Conservation (phyloP, 148 eudicot genomes). For the Fagopyrum esculentum region DNA sequence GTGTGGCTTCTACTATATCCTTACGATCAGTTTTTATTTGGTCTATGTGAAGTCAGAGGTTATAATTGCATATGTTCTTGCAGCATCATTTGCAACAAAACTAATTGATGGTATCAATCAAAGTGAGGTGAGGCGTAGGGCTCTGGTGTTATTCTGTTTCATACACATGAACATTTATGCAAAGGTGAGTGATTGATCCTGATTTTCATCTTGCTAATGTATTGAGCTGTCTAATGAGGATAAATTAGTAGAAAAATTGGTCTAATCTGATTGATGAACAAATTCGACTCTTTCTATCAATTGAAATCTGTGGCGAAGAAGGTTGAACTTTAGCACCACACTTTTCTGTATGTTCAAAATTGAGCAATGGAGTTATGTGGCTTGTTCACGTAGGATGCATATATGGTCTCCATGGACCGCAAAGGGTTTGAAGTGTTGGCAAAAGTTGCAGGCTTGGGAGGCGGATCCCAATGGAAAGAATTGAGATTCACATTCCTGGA, state of each 20-base stretch:
- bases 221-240: background rate
- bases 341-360: background rate
- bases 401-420: constrained; percentile 57
- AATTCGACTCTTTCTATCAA: no score
- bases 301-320: no score
- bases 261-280: background rate
- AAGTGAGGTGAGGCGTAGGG: constrained; percentile 77
- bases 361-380: background rate
- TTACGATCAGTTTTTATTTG: background rate
- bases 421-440: constrained; percentile 75
- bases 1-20: constrained; percentile 32
- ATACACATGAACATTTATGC: constrained; percentile 47
- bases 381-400: constrained; percentile 53
- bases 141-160: constrained; percentile 60
- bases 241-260: no score
- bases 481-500: constrained; percentile 46
- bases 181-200: constrained; percentile 39
- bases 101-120: constrained; percentile 85
- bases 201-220: background rate
- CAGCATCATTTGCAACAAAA: constrained; percentile 65
- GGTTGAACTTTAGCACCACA: background rate
- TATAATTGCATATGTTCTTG: constrained; percentile 15
- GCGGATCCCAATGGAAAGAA: constrained; percentile 68
- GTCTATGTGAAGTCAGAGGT: background rate
- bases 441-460: constrained; percentile 43